Evolutionary conservation across 2,329 filamentous ascomycete species (phyloP), one percentile per base, ranked within the genome.

Genomic region (Paracamarosporium sp.): DNA sequence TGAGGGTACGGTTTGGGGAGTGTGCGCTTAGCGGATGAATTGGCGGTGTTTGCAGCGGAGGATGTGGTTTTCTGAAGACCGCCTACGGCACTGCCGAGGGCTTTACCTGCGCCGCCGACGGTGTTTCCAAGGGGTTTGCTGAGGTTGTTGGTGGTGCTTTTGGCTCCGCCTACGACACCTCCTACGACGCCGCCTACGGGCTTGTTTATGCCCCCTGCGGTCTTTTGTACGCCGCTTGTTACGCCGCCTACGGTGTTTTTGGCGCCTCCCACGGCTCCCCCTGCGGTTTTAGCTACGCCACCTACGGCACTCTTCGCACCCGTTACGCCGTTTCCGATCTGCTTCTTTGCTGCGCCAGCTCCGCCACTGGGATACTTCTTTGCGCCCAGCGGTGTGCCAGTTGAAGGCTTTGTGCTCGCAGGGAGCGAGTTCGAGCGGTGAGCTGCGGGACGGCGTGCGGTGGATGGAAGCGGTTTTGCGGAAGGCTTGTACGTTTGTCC

Each of bases 371-470:
- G 63, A 15, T 67, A 67, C 53, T 74, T 76, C 44, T 72, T 76
- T 24, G 63, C 63, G 0, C 71, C 73, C 1, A 74, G 31, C 0
- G 72, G 66, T 3, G 59, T 60, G 20, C 56, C 64, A 24, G 59
- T 60, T 17, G 55, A 64, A 20, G 62, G 61, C 3, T 55, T 61
- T 4, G 69, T 55, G 12, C 60, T 59, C 36, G 72, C 69, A 13
- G 74, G 74, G 11, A 63, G 64, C 4, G 72, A 75, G 54, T 73
- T 71, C 1, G 71, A 75, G 17, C 73, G 71, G 54, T 73, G 73
- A 20, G 68, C 45, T 2, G 58, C 70, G 7, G 72, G 65, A 31
- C 73, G 74, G 20, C 66, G 67, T 3, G 71, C 70, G 33, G 70
- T 71, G 1, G 69, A 69, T 0, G 69, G 69, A 7, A 73, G 63